Evolutionary conservation across 1,139 yeast genomes (phyloP).

Genomic region (Pichia terricola): DNA sequence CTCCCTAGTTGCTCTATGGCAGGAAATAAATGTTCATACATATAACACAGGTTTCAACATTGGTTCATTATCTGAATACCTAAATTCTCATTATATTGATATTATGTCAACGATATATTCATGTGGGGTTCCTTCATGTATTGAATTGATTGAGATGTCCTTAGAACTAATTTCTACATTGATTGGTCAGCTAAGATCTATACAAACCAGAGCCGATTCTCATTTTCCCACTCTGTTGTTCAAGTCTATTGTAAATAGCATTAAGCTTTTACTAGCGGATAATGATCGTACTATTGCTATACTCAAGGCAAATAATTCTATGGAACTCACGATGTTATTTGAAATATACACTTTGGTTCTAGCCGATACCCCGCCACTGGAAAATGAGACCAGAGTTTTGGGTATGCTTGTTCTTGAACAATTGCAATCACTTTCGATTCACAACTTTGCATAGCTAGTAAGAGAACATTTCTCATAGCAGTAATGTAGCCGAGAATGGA

Average conservation of each 20-base stretch:
- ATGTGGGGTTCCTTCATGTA: constrained; percentile 46
- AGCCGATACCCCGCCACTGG: constrained; percentile 3
- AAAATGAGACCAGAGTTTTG: neutral
- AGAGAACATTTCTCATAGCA: too few relatives aligned
- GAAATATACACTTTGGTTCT: constrained; percentile 4
- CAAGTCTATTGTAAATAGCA: constrained; percentile 6
- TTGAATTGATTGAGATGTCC: constrained; percentile 47
- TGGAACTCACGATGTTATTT: constrained; percentile 4
- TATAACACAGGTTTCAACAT: constrained; percentile 30
- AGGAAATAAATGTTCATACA: constrained; percentile 27
- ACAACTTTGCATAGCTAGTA: neutral
- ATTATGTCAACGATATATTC: constrained; percentile 49
- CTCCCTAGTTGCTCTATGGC: constrained; percentile 50
- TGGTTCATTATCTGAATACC: constrained; percentile 46
- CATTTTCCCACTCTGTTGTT: constrained; percentile 8
- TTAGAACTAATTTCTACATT: constrained; percentile 38
- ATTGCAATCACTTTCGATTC: neutral
- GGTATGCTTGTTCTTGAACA: neutral
- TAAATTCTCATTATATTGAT: constrained; percentile 50
- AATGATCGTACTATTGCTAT: constrained; percentile 7
- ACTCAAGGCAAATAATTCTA: constrained; percentile 1
- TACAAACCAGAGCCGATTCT: neutral
- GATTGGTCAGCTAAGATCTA: constrained; percentile 6
- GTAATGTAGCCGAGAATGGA: too few relatives aligned
- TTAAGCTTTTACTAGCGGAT: constrained; percentile 2